Evolutionary conservation across 257 asterid species (phyloP).

Genomic region (Petunia axillaris): DNA sequence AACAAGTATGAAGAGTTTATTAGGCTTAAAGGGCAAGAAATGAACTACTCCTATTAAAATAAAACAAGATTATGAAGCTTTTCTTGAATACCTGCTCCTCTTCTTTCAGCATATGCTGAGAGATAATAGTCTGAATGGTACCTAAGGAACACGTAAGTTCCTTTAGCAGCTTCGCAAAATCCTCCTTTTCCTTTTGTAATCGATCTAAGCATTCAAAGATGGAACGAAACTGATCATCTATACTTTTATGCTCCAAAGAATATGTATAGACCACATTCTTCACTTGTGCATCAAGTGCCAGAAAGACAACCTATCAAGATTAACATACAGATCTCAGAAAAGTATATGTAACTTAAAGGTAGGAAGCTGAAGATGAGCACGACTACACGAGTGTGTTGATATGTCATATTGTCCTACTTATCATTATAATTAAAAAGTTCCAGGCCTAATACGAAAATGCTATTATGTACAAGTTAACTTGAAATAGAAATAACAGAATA

Average conservation of each 20-base stretch:
- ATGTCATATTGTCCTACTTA: neutral
- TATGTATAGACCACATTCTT: slow-evolving; percentile 68
- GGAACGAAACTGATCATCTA: slow-evolving; percentile 57
- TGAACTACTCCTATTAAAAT: neutral
- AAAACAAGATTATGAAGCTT: neutral
- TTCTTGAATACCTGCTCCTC: slow-evolving; percentile 67
- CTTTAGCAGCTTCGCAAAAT: slow-evolving; percentile 48
- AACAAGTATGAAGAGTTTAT: neutral
- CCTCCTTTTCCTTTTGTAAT: slow-evolving; percentile 48
- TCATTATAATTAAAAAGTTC: neutral
- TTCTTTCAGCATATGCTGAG: slow-evolving; percentile 89
- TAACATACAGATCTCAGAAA: slow-evolving; percentile 34
- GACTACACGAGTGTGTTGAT: neutral
- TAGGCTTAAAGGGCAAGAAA: slow-evolving; percentile 10
- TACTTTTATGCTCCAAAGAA: slow-evolving; percentile 66
- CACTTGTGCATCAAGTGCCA: slow-evolving; percentile 66
- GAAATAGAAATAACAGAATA: slow-evolving; percentile 4
- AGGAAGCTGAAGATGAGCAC: neutral
- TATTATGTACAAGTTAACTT: neutral
- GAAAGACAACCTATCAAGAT: slow-evolving; percentile 76
- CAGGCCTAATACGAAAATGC: slow-evolving; percentile 2
- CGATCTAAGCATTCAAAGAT: slow-evolving; percentile 60
- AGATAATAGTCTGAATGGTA: slow-evolving; percentile 57
- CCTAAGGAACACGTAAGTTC: slow-evolving; percentile 63
- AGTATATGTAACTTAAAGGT: neutral